phyloP scores from a whole-genome alignment of 2,329 filamentous ascomycete genomes.

The Colletotrichum brevisporum region DNA sequence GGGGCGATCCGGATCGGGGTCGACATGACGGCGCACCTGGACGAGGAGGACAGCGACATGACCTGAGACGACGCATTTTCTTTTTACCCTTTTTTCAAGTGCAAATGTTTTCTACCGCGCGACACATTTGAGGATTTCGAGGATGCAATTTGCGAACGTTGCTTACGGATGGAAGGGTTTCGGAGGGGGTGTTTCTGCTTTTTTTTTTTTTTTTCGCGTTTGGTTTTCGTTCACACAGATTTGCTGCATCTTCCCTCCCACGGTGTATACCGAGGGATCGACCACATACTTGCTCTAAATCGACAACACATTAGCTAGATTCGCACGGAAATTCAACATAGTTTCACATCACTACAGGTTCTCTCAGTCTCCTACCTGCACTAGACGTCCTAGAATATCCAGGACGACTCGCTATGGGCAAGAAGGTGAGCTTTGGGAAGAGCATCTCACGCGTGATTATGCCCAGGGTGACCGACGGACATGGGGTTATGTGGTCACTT shows the following conservation, averaged over 20 bases:
- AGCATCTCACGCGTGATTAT: too few relatives aligned
- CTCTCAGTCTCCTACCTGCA: too few relatives aligned
- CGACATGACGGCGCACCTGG: constrained; percentile 24
- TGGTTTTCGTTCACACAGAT: constrained; percentile 8
- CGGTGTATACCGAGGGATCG: background rate
- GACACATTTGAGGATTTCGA: background rate
- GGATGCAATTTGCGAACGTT: constrained; percentile 14
- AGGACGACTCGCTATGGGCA: too few relatives aligned
- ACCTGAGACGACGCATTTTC: background rate
- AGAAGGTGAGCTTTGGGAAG: too few relatives aligned
- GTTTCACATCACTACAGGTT: background rate
- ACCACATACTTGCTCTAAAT: constrained; percentile 18
- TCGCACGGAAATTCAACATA: constrained; percentile 8
- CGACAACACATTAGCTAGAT: constrained; percentile 37
- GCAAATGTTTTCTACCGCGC: constrained; percentile 7
- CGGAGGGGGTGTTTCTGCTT: constrained; percentile 17
- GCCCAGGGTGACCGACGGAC: too few relatives aligned
- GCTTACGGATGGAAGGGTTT: background rate
- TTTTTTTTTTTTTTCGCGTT: constrained; percentile 3
- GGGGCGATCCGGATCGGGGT: constrained; percentile 62
- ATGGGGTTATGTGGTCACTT: too few relatives aligned
- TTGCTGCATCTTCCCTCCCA: constrained; percentile 18
- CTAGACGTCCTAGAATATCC: too few relatives aligned
- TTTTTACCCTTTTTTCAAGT: background rate
- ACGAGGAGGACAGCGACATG: background rate